These are phyloP conservation scores for Alternaria viburni DNA, from an alignment of 2,329 filamentous ascomycete species.

Conservation along the genomic window DNA sequence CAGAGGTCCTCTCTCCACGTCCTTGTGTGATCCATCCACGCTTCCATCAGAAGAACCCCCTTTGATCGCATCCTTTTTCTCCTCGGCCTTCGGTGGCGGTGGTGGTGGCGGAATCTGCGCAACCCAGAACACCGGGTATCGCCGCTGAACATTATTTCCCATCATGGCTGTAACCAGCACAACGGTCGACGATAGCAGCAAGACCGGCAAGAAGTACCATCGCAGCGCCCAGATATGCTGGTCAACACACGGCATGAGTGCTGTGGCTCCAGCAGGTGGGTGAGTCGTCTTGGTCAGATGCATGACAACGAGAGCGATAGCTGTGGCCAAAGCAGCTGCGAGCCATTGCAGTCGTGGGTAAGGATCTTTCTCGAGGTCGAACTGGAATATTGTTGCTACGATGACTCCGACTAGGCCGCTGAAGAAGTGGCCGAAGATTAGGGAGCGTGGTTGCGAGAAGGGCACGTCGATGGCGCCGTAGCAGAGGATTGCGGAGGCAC, in stretches of 20 bases:
- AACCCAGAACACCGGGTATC: conserved; percentile 57
- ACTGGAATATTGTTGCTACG: conserved; percentile 53
- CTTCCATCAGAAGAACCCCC: conserved; percentile 18
- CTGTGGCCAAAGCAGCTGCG: conserved; percentile 51
- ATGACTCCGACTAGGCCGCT: conserved; percentile 53
- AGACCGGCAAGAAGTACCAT: conserved; percentile 53
- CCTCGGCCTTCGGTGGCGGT: conserved; percentile 19
- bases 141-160: conserved; percentile 54
- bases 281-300: conserved; percentile 55
- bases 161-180: conserved; percentile 50
- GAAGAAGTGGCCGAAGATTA: conserved; percentile 54
- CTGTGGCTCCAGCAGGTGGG: conserved; percentile 56
- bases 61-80: conserved; percentile 11
- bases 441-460: conserved; percentile 54
- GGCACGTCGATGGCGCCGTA: conserved; percentile 55
- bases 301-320: conserved; percentile 54
- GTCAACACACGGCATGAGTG: conserved; percentile 52
- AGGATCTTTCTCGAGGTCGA: conserved; percentile 37
- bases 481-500: conserved; percentile 54
- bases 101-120: conserved; percentile 41
- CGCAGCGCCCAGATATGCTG: conserved; percentile 47
- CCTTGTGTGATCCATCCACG: conserved; percentile 15
- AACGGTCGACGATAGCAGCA: conserved; percentile 50
- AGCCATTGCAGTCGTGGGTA: conserved; percentile 50
- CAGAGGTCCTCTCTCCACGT: conserved; percentile 26